Base-by-base conservation (phyloP, 441 rosid species). In the Gossypium gossypioides region DNA sequence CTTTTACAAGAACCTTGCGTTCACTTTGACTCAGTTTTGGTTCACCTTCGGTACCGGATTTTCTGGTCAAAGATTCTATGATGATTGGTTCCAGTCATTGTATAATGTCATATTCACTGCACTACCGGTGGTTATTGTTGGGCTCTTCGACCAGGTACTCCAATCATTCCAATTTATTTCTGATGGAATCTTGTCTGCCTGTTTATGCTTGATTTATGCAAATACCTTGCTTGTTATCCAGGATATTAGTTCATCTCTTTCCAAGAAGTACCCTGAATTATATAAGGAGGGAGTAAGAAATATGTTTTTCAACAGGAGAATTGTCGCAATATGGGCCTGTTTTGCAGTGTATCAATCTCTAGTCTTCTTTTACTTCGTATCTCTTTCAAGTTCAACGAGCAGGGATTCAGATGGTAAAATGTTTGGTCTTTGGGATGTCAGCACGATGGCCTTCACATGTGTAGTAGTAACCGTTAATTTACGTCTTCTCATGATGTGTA, bases 11-110 rank as follows among this genome's bases (percentile, higher is more conserved):
- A 96, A 93, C 78, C 97, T 96, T 72, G 92, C 99, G 1, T 91
- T 96, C 83, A 93, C 99, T 57, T 63, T 93, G 86, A 96, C 99
- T 72, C 99, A 96, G 78, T 96, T 96, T 89, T 96, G 99, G 98
- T 96, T 96, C 88, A 96, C 99, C 82, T 93, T 96, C 77, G 85
- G 86, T 77, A 87, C 97, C 72, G 97, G 98, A 75, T 96, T 91
- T 87, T 96, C 98, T 79, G 99, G 99, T 76, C 99, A 96, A 85
- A 84, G 99, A 82, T 93, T 91, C 81, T 96, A 96, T 64, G 98
- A 96, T 74, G 99, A 96, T 86, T 96, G 99, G 99, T 96, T 93
- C 87, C 98, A 96, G 83, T 96, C 99, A 27, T 83, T 93, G 71
- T 93, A 83, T 77, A 96, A 96, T 75, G 99, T 93, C 73, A 76